Evolutionary conservation across 306 rosid species (phyloP).

Genomic region (Prunus armeniaca): DNA sequence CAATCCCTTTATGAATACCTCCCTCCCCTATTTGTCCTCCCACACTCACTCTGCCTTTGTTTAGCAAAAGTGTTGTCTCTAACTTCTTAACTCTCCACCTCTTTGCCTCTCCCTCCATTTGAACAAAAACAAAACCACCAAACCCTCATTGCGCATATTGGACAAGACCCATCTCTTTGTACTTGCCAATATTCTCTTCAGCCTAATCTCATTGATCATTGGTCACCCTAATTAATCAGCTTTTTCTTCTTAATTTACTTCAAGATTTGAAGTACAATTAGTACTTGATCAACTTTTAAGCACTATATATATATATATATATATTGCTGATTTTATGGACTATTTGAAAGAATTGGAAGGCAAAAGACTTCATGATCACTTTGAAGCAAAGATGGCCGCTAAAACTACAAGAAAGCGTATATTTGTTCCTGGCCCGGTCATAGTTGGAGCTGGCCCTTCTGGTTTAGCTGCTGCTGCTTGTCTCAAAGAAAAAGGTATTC

Average conservation of each 20-base stretch:
- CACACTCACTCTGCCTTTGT: not conserved
- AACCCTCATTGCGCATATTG: slow-evolving; percentile 15
- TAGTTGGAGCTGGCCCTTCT: slow-evolving; percentile 96
- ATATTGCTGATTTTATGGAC: slow-evolving; percentile 37
- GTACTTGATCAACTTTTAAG: not conserved
- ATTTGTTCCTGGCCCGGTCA: slow-evolving; percentile 56
- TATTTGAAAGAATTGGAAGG: slow-evolving; percentile 68
- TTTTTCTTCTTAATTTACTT: not conserved
- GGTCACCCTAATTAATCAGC: not conserved
- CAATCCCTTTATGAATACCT: not conserved
- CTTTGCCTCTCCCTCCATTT: slow-evolving; percentile 20
- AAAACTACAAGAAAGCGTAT: slow-evolving; percentile 6
- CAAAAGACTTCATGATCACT: slow-evolving; percentile 55
- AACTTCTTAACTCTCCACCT: not conserved
- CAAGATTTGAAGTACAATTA: not conserved
- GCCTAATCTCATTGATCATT: not conserved
- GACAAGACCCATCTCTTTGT: slow-evolving; percentile 10
- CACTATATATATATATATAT: too few relatives aligned
- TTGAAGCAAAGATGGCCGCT: slow-evolving; percentile 7
- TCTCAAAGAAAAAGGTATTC: slow-evolving; percentile 67
- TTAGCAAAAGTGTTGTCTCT: not conserved
- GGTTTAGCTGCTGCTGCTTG: slow-evolving; percentile 92
- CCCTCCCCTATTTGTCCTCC: not conserved
- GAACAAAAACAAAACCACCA: slow-evolving; percentile 14
- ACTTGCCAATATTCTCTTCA: slow-evolving; percentile 11